These are phyloP conservation scores for Fusarium sarcochroum DNA, from an alignment of 2,329 filamentous ascomycete species.

Conservation along the genomic window DNA sequence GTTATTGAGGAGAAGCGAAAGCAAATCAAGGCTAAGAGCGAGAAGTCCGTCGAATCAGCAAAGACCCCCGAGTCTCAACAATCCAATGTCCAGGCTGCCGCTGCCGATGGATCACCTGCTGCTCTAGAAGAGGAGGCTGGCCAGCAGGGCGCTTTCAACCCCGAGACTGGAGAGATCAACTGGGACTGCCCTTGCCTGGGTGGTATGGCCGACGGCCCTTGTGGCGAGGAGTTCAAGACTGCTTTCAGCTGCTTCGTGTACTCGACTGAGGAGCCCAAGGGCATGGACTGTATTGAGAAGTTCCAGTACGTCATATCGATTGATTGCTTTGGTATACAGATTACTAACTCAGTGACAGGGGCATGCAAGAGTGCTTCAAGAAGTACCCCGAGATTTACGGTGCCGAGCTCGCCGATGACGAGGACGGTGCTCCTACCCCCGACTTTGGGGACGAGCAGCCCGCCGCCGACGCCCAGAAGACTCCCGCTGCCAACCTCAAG, in stretches of 20 bases:
- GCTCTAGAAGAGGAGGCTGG: conserved; percentile 83
- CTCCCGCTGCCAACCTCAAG: conserved; percentile 9
- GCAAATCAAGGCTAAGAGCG: conserved; percentile 56
- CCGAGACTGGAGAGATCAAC: conserved; percentile 99
- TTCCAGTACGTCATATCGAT: conserved; percentile 79
- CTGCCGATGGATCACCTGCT: conserved; percentile 58
- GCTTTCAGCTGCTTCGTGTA: conserved; percentile 99
- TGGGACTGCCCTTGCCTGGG: conserved; percentile 99
- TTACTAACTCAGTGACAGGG: conserved; percentile 66
- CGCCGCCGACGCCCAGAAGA: conserved; percentile 32
- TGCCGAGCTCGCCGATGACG: conserved; percentile 85
- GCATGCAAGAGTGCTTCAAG: conserved; percentile 98
- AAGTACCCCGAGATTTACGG: conserved; percentile 94
- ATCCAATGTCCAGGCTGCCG: conserved; percentile 47
- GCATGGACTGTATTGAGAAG: conserved; percentile 96
- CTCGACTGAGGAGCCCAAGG: conserved; percentile 94
- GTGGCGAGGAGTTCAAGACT: conserved; percentile 93
- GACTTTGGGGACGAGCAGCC: conserved; percentile 50
- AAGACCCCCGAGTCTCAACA: conserved; percentile 47
- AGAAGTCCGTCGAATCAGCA: conserved; percentile 40
- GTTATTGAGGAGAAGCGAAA: conserved; percentile 74
- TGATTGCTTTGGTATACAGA: background rate
- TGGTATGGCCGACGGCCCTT: conserved; percentile 96
- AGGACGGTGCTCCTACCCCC: conserved; percentile 57
- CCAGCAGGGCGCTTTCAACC: conserved; percentile 95